phyloP scores from a whole-genome alignment of 2,329 filamentous ascomycete species.

The Hortaea werneckii region DNA sequence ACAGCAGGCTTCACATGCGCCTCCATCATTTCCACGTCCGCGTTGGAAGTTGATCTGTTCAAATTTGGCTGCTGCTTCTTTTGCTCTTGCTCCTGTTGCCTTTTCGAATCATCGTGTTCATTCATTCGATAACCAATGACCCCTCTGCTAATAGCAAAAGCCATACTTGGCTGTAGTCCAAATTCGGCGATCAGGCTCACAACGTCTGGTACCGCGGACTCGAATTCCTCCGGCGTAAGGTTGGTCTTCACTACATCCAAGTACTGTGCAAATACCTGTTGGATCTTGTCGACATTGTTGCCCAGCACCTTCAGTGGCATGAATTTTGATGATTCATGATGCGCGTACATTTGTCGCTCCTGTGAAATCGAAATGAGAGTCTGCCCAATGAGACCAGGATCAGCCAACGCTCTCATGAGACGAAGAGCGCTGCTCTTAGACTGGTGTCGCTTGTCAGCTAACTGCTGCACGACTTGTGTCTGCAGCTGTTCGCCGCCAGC shows the following conservation, averaged over 20 bases:
- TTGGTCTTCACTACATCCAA: constrained; percentile 80
- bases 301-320: constrained; percentile 83
- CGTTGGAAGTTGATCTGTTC: constrained; percentile 29
- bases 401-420: constrained; percentile 67
- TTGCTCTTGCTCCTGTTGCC: constrained; percentile 23
- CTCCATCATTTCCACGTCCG: constrained; percentile 47
- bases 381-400: constrained; percentile 67
- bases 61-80: constrained; percentile 13
- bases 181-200: constrained; percentile 65
- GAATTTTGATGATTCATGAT: constrained; percentile 57
- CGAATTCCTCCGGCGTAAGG: constrained; percentile 65
- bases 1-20: constrained; percentile 4
- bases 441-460: constrained; percentile 74
- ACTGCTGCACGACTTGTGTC: constrained; percentile 66
- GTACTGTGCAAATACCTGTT: constrained; percentile 76
- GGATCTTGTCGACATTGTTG: constrained; percentile 81
- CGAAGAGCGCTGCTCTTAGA: constrained; percentile 58
- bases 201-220: constrained; percentile 65
- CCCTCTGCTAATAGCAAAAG: constrained; percentile 72
- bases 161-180: constrained; percentile 67
- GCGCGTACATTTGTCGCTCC: constrained; percentile 78
- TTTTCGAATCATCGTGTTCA: constrained; percentile 30
- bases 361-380: constrained; percentile 86
- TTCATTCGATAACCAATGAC: constrained; percentile 59
- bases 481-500: constrained; percentile 73